These are phyloP conservation scores for Aspergillus cavernicola DNA, from an alignment of 495 filamentous ascomycete species.

Conservation along the genomic window DNA sequence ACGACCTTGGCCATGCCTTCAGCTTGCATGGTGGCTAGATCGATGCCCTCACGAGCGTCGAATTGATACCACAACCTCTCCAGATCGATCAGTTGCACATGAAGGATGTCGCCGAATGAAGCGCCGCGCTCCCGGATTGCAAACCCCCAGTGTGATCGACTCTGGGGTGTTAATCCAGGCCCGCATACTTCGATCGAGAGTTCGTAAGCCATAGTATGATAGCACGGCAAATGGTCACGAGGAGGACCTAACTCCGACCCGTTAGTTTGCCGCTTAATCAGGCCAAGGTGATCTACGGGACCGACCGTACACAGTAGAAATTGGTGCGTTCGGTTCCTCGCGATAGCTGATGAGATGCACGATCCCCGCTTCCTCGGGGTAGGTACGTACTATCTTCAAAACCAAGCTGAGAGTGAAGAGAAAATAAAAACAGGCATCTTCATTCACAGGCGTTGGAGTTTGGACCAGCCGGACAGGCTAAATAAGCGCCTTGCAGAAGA, in stretches of 20 bases:
- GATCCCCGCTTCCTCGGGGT: no score
- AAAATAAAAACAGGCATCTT: background rate
- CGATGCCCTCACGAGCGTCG: constrained; percentile 11
- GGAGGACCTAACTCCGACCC: background rate
- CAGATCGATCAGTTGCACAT: constrained; percentile 6
- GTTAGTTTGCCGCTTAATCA: no score
- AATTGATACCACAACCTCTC: constrained; percentile 17
- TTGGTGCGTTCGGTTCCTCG: no score
- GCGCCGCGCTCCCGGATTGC: background rate
- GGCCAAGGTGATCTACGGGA: no score
- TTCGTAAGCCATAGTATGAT: constrained; percentile 1
- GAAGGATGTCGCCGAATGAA: constrained; percentile 5
- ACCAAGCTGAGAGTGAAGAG: background rate
- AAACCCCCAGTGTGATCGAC: constrained; percentile 11
- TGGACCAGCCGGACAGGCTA: background rate
- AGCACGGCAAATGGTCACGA: no score
- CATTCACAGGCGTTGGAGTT: background rate
- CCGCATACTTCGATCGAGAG: constrained; percentile 10
- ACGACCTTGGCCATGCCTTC: constrained; percentile 14
- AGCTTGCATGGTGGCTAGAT: constrained; percentile 9
- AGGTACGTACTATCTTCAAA: no score
- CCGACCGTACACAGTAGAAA: no score
- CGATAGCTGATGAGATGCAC: no score
- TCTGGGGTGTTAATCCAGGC: background rate
- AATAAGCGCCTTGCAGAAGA: background rate